phyloP scores from a whole-genome alignment of 1,139 yeast species.

The Pichia sp. region DNA sequence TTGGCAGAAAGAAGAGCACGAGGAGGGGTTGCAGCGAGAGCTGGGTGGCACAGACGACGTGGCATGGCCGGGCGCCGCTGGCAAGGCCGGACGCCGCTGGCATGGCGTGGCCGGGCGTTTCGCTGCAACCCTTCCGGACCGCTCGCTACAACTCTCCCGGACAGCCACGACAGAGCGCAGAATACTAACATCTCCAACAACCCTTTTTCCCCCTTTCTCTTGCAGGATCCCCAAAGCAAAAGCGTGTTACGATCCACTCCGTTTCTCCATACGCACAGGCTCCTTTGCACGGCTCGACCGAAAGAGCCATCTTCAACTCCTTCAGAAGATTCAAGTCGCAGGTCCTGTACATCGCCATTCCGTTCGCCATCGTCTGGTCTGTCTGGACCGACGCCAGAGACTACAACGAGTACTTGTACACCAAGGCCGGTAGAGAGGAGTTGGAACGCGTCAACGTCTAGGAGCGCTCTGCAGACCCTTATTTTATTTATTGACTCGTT shows the following conservation, averaged over 20 bases:
- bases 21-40: too few relatives aligned
- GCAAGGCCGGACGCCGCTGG: too few relatives aligned
- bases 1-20: too few relatives aligned
- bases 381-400: slow-evolving; percentile 86
- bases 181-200: neutral
- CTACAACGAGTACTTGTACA: slow-evolving; percentile 91
- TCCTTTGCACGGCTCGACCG: slow-evolving; percentile 82
- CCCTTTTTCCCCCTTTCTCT: neutral
- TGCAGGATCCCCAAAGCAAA: slow-evolving; percentile 68
- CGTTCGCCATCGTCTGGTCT: slow-evolving; percentile 77
- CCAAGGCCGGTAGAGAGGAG: slow-evolving; percentile 97
- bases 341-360: slow-evolving; percentile 71
- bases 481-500: slow-evolving; percentile 1
- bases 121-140: neutral
- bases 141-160: neutral
- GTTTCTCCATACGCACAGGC: slow-evolving; percentile 92
- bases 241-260: slow-evolving; percentile 77
- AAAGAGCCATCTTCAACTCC: slow-evolving; percentile 86
- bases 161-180: neutral
- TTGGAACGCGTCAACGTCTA: slow-evolving; percentile 74
- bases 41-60: too few relatives aligned
- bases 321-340: slow-evolving; percentile 93
- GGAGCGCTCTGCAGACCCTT: slow-evolving; percentile 12
- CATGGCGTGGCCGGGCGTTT: too few relatives aligned
- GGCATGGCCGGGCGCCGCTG: too few relatives aligned